Evolutionary conservation across 495 filamentous ascomycete species (phyloP), one percentile per base, ranked within the genome.

Genomic region (Xylona heveae): DNA sequence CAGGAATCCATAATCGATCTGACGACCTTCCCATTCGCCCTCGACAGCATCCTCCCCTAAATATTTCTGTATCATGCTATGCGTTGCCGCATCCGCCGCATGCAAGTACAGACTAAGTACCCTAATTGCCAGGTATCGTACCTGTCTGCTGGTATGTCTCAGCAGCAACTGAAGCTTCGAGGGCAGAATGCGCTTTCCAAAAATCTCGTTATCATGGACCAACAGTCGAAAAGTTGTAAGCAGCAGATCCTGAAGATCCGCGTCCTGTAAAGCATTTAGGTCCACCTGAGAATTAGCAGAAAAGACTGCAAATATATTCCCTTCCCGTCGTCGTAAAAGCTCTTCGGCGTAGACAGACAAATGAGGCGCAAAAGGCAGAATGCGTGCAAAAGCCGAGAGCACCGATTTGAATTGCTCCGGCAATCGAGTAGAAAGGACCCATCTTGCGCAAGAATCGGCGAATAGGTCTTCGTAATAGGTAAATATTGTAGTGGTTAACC

Each of bases 1-100:
- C 10, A 95, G 57, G 48, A 91, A 85, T 18, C 70, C 64, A 54
- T 85, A 95, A 48, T 94, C 82, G 25, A 90, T 71, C 24, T 47
- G 46, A 33, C 60, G 64, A 14, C 71, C 80, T 48, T 99, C 90
- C 64, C 77, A 78, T 14, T 64, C 50, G 2, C 71, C 81, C 38
- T 61, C 40, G 18, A 88, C 61, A 13, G 64, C 56, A 26, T 68
- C 66, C 28, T 58, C 42, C 8, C 63, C 65, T 17, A 79, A 53
- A 53, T 85, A 59, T 40, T 61, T 54, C 30, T 54, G 48, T 24
- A 90, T 46, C 51, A 90, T 74, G 14, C 63, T 62, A 40, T 83
- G 66, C 30, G 75, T 58, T 19, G 77, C 74, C 34, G 61, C 51
- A 52, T 99, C 90, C 1, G 85, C 71, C n/a, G 73, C 76, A 38